A percentile compares a stretch with the other conserved stretches of the same genome.
Conservation (phyloP, 2,329 filamentous ascomycete species). For the Periconia digitata region DNA sequence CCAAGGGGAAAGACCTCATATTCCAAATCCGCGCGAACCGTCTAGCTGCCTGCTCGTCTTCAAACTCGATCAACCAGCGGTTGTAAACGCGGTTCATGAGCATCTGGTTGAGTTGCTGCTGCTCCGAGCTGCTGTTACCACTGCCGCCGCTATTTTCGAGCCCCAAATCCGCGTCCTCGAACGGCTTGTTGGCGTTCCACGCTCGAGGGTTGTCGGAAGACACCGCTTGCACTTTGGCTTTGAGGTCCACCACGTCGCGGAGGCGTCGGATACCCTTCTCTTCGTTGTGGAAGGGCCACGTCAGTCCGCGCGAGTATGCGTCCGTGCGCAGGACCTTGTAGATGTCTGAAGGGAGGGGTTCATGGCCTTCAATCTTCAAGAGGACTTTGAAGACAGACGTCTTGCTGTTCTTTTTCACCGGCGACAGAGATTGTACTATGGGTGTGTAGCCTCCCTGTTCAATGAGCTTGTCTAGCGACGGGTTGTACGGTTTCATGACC, state of each 20-base stretch:
- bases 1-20: conserved; percentile 46
- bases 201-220: conserved; percentile 24
- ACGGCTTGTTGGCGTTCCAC: conserved; percentile 6
- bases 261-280: conserved; percentile 24
- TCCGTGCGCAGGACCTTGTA: conserved; percentile 32
- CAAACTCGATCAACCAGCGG: conserved; percentile 60
- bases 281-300: conserved; percentile 32
- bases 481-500: conserved; percentile 43
- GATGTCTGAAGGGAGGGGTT: conserved; percentile 31
- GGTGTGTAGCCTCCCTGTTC: conserved; percentile 36
- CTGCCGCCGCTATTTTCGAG: conserved; percentile 7
- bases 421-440: conserved; percentile 22
- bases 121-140: conserved; percentile 6
- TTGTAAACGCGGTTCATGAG: conserved; percentile 41
- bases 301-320: conserved; percentile 35
- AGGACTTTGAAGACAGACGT: conserved; percentile 33
- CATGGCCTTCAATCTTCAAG: conserved; percentile 38
- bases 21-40: conserved; percentile 58
- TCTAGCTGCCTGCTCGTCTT: conserved; percentile 56
- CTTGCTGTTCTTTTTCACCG: conserved; percentile 5
- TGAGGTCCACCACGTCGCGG: conserved; percentile 32
- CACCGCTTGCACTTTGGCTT: conserved; percentile 16
- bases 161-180: neutral
- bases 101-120: conserved; percentile 22
- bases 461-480: conserved; percentile 41